These are phyloP conservation scores for Pestalotiopsis sp. DNA, from an alignment of 2,329 filamentous ascomycete species.

Conservation along the genomic window DNA sequence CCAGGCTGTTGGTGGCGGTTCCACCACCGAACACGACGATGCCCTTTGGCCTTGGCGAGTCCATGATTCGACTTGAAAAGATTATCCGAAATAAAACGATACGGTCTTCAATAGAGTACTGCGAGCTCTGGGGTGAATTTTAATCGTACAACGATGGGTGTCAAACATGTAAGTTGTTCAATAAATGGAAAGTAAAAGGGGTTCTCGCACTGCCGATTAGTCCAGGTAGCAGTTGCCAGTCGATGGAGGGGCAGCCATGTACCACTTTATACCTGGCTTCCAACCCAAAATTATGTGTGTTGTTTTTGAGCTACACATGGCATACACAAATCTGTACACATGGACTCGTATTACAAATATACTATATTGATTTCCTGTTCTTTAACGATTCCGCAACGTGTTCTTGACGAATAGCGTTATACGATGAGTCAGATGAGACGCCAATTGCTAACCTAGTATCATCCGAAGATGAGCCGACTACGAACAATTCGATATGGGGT, in stretches of 20 bases:
- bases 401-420: slow-evolving; percentile 10
- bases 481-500: not conserved
- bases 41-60: slow-evolving; percentile 40
- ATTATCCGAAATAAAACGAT: not conserved
- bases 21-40: slow-evolving; percentile 91
- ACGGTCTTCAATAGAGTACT: not conserved
- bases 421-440: slow-evolving; percentile 8
- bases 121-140: not conserved
- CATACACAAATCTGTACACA: not conserved
- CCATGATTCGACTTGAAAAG: slow-evolving; percentile 19
- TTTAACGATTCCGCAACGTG: slow-evolving; percentile 3
- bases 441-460: not conserved
- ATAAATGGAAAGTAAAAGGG: no score
- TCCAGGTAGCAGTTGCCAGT: no score
- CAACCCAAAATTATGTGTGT: no score
- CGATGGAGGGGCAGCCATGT: no score
- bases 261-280: no score
- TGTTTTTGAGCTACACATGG: not conserved
- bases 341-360: not conserved
- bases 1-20: slow-evolving; percentile 91
- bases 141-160: not conserved
- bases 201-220: no score
- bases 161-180: no score
- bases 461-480: slow-evolving; percentile 9
- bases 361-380: not conserved